Conservation (phyloP, 352 stramenopile genomes). For the Globisporangium viniferum region DNA sequence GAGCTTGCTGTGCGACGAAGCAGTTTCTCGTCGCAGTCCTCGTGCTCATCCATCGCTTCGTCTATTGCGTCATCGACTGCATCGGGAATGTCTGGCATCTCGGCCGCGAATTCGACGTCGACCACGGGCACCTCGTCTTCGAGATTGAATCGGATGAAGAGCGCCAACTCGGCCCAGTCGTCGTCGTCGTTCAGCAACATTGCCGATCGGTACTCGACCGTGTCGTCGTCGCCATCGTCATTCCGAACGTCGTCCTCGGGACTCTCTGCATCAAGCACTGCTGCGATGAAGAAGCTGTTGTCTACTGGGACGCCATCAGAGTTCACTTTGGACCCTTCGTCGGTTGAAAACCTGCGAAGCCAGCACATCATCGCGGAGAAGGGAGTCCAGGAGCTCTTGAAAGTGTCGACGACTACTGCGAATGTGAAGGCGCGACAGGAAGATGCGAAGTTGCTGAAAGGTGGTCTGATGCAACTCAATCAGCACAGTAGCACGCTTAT, state of each 20-base stretch:
- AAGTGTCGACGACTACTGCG: conserved; percentile 32
- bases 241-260: conserved; percentile 18
- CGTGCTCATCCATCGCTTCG: conserved; percentile 33
- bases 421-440: conserved; percentile 45
- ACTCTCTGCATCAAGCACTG: conserved; percentile 24
- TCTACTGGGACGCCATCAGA: conserved; percentile 33
- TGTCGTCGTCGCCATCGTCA: conserved; percentile 20
- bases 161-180: background rate
- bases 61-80: conserved; percentile 17
- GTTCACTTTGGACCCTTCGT: conserved; percentile 40
- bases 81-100: conserved; percentile 16
- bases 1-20: conserved; percentile 42
- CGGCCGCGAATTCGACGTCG: conserved; percentile 13
- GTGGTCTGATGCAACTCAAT: conserved; percentile 35
- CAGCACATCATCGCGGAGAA: conserved; percentile 62
- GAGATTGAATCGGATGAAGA: conserved; percentile 11
- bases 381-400: conserved; percentile 61
- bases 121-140: conserved; percentile 10
- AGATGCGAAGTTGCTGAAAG: conserved; percentile 53
- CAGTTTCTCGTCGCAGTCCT: conserved; percentile 52
- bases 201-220: conserved; percentile 19
- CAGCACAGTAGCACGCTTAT: conserved; percentile 48
- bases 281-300: conserved; percentile 39
- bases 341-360: conserved; percentile 58
- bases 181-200: conserved; percentile 19